Base-by-base conservation (phyloP, 169 alveolate genomes). In the Cryptosporidium sp. region DNA sequence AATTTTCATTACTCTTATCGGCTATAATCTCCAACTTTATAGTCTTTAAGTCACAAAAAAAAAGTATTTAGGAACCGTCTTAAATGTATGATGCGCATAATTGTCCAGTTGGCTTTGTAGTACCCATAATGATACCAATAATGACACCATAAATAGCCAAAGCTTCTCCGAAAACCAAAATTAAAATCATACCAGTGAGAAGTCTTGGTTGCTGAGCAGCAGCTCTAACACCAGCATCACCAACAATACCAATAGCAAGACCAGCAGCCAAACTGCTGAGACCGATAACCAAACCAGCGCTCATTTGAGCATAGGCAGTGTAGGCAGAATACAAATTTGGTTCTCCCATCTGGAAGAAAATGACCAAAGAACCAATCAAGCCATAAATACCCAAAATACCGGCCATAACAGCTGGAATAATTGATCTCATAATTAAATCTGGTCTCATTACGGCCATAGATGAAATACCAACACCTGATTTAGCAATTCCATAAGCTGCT, bases 381-480 rank as follows among this genome's bases (percentile, higher is more conserved):
- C 99, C 99, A 93, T 98, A 97, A 80, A 97, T 98, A 84, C 99
- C 99, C 92, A 98, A 93, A 86, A 98, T 98, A 95, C 99, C 99
- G 59, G 99, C 99, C 99, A 99, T 98, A 94, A 99, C 98, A 67
- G 98, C 99, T 43, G 99, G 99, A 55, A 99, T 96, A 91, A 99
- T 98, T 61, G 99, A 97, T 91, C 97, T 97, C 99, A 98, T 98
- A 85, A 99, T 97, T 91, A 98, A 93, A 80, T 99, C 99, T 16
- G 99, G 99, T 74, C 99, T 97, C 98, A 98, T 96, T 52, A 99
- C 99, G 65, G 99, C 99, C 98, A 99, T 98, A 91, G 99, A 96
- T 65, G 99, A 94, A 84, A 99, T 98, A 43, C 99, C 99, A 31
- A 98, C 99, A 52, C 99, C 99, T 68, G 98, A 94, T 94, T 98